Percentiles rank a stretch among this genome's conserved stretches.
Conservation (phyloP, 495 filamentous ascomycete genomes). For the Penicillium psychrofluorescens region DNA sequence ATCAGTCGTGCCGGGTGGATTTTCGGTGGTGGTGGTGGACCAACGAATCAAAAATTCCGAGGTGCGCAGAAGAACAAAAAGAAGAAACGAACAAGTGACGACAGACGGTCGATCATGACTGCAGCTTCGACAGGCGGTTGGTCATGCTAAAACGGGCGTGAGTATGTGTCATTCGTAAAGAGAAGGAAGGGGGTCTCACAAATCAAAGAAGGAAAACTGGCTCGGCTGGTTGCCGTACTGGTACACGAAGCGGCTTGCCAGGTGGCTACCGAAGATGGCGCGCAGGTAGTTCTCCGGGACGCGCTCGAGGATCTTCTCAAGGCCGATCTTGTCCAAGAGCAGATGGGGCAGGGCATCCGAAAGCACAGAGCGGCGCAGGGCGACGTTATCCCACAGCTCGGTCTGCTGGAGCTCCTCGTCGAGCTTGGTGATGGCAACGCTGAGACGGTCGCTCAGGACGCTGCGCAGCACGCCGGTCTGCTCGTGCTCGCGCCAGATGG, state of each 20-base stretch:
- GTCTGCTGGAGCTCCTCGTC: slow-evolving; percentile 93
- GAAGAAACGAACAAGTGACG: slow-evolving; percentile 1
- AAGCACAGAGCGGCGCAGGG: slow-evolving; percentile 70
- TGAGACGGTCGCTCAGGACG: slow-evolving; percentile 81
- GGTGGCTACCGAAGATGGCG: slow-evolving; percentile 90
- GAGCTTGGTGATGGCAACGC: slow-evolving; percentile 83
- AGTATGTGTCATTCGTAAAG: not conserved
- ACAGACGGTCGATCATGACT: slow-evolving; percentile 10
- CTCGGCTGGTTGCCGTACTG: slow-evolving; percentile 84
- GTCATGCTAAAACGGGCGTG: slow-evolving; percentile 39
- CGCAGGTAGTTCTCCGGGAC: slow-evolving; percentile 89
- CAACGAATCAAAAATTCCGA: not conserved
- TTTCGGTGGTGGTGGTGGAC: too few species aligned
- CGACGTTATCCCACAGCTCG: slow-evolving; percentile 80
- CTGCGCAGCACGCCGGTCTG: slow-evolving; percentile 71
- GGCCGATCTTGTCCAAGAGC: slow-evolving; percentile 79
- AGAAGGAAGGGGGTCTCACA: slow-evolving; percentile 52
- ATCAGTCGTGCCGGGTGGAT: not conserved
- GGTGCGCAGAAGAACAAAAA: slow-evolving; percentile 1
- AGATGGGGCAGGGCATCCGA: slow-evolving; percentile 79
- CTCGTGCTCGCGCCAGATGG: slow-evolving; percentile 92
- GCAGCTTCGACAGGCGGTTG: slow-evolving; percentile 38
- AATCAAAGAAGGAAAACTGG: slow-evolving; percentile 98
- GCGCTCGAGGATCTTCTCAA: slow-evolving; percentile 76
- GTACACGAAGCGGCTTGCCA: slow-evolving; percentile 94